Conservation (phyloP, 2,329 filamentous ascomycete genomes). For the Colletotrichum sp. region DNA sequence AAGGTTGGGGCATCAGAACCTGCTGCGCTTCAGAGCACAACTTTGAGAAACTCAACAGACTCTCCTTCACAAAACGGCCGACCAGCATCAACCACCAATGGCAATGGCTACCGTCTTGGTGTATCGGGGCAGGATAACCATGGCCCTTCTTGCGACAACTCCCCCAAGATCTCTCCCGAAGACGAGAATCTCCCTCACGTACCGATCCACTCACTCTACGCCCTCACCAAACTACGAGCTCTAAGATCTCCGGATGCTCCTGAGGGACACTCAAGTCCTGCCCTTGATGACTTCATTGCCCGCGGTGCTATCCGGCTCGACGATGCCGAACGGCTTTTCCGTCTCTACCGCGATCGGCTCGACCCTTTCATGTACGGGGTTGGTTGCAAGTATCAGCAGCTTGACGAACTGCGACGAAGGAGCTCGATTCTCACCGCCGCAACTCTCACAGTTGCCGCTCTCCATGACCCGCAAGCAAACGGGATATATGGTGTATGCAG, state of each 20-base stretch:
- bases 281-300: constrained; percentile 37
- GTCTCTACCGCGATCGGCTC: constrained; percentile 53
- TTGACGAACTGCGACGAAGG: constrained; percentile 57
- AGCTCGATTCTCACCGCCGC: constrained; percentile 61
- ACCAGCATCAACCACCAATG: background rate
- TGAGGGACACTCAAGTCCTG: constrained; percentile 5
- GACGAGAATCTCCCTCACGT: constrained; percentile 41
- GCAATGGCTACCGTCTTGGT: background rate
- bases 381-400: constrained; percentile 52
- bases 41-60: background rate
- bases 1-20: constrained; percentile 18
- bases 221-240: constrained; percentile 40
- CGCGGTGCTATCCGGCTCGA: constrained; percentile 46
- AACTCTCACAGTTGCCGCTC: constrained; percentile 61
- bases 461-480: constrained; percentile 60
- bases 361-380: constrained; percentile 57
- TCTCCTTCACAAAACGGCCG: background rate
- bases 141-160: constrained; percentile 26
- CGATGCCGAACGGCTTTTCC: constrained; percentile 57
- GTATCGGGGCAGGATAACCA: constrained; percentile 11
- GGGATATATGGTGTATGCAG: constrained; percentile 58
- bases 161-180: constrained; percentile 27
- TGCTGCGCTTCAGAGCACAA: background rate
- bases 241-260: constrained; percentile 35
- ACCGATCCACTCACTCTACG: constrained; percentile 44